These are phyloP conservation scores for Lachnellula occidentalis DNA, from an alignment of 2,329 filamentous ascomycete species.

Conservation along the genomic window DNA sequence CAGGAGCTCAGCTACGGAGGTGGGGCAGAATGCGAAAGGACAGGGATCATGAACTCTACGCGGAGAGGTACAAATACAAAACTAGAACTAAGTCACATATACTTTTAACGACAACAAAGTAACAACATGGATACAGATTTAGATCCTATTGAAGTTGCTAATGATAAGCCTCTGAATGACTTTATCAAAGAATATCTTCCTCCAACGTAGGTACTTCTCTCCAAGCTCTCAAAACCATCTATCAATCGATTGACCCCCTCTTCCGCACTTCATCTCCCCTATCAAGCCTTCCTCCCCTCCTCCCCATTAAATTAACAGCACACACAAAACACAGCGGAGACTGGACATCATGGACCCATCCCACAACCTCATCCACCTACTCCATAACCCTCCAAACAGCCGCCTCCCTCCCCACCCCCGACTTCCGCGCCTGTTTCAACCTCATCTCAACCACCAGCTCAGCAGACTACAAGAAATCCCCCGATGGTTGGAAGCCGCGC, in stretches of 20 bases:
- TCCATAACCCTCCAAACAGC: slow-evolving; percentile 40
- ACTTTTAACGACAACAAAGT: neutral
- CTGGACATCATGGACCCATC: slow-evolving; percentile 45
- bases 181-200: slow-evolving; percentile 46
- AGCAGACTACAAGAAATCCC: slow-evolving; percentile 57
- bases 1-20: neutral
- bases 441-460: slow-evolving; percentile 60
- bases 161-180: slow-evolving; percentile 40
- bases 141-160: slow-evolving; percentile 41
- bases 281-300: too few species aligned
- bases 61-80: neutral
- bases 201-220: slow-evolving; percentile 36
- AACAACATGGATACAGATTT: neutral
- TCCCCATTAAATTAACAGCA: too few species aligned
- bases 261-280: neutral
- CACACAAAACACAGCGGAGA: neutral
- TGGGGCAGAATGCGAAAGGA: neutral
- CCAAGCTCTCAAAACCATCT: neutral
- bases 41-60: neutral
- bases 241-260: neutral
- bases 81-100: neutral
- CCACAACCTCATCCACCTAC: slow-evolving; percentile 38
- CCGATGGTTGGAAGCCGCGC: slow-evolving; percentile 55
- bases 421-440: slow-evolving; percentile 48
- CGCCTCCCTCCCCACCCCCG: slow-evolving; percentile 34